A percentile compares a stretch with the other conserved stretches of the same genome.
phyloP scores from a whole-genome alignment of 2,329 filamentous ascomycete species.

The Didymella sp. region DNA sequence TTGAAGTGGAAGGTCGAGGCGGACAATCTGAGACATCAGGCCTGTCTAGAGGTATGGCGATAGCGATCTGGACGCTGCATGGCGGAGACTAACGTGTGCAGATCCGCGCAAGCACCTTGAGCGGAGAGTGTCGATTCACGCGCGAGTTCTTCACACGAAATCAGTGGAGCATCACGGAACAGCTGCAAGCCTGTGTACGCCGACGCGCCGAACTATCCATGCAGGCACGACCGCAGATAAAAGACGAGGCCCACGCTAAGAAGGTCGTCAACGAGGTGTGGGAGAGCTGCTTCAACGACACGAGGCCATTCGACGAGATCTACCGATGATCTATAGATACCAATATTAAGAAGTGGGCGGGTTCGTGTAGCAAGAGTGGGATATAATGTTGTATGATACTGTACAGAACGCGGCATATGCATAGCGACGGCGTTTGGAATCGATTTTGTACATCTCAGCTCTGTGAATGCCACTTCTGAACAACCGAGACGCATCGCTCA shows the following conservation, averaged over 20 bases:
- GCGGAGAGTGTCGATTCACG: slow-evolving; percentile 90
- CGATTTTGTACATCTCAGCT: neutral
- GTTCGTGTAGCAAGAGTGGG: neutral
- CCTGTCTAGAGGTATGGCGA: slow-evolving; percentile 80
- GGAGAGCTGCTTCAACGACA: slow-evolving; percentile 96
- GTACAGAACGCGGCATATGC: slow-evolving; percentile 15
- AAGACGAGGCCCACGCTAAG: slow-evolving; percentile 83
- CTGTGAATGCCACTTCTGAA: neutral
- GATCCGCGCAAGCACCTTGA: slow-evolving; percentile 92
- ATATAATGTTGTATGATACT: slow-evolving; percentile 11
- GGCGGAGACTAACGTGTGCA: slow-evolving; percentile 43
- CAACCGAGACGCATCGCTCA: neutral
- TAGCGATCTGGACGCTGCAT: neutral
- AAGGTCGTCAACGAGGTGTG: slow-evolving; percentile 97
- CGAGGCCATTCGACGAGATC: slow-evolving; percentile 94
- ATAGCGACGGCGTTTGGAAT: slow-evolving; percentile 21
- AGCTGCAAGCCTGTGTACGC: slow-evolving; percentile 92
- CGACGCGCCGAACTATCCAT: slow-evolving; percentile 81
- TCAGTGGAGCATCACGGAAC: slow-evolving; percentile 88
- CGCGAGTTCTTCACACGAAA: slow-evolving; percentile 84
- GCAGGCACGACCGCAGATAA: slow-evolving; percentile 77
- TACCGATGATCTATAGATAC: slow-evolving; percentile 66
- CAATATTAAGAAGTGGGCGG: neutral
- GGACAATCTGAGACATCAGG: slow-evolving; percentile 82
- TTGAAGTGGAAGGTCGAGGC: slow-evolving; percentile 90